Conservation (phyloP, 306 rosid genomes). For the Cucurbita argyrosperma region DNA sequence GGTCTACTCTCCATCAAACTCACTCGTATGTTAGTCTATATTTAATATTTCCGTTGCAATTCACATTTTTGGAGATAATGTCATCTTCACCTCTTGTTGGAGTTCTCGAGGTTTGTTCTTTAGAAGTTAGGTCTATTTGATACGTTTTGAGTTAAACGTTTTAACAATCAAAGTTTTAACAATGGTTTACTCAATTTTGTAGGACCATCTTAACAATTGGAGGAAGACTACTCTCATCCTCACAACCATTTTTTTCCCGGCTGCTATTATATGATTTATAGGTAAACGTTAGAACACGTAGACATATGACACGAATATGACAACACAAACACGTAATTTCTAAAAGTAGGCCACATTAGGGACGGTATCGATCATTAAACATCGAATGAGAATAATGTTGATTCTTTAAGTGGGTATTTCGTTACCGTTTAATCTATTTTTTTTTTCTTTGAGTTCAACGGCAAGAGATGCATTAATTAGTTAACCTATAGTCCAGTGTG, state of each 20-base stretch:
- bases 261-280: slow-evolving; percentile 50
- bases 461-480: too few relatives aligned
- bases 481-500: too few relatives aligned
- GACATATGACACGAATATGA: background rate
- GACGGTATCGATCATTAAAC: too few relatives aligned
- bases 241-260: background rate
- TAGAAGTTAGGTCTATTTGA: too few relatives aligned
- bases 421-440: too few relatives aligned
- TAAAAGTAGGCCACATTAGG: too few relatives aligned
- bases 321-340: background rate
- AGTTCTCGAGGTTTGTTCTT: slow-evolving; percentile 36
- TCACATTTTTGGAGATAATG: slow-evolving; percentile 80
- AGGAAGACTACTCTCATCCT: slow-evolving; percentile 51
- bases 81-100: slow-evolving; percentile 90
- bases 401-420: too few relatives aligned
- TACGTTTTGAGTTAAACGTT: too few relatives aligned
- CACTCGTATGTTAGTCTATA: too few relatives aligned
- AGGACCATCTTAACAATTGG: slow-evolving; percentile 64
- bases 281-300: slow-evolving; percentile 22
- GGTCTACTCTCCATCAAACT: too few relatives aligned
- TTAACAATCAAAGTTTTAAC: slow-evolving; percentile 1
- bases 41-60: slow-evolving; percentile 30
- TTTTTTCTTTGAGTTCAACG: too few relatives aligned
- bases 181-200: background rate
- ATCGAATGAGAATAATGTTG: too few relatives aligned